Conservation (phyloP, 192 early-diverging fungal genomes). For the Coemansia sp. region DNA sequence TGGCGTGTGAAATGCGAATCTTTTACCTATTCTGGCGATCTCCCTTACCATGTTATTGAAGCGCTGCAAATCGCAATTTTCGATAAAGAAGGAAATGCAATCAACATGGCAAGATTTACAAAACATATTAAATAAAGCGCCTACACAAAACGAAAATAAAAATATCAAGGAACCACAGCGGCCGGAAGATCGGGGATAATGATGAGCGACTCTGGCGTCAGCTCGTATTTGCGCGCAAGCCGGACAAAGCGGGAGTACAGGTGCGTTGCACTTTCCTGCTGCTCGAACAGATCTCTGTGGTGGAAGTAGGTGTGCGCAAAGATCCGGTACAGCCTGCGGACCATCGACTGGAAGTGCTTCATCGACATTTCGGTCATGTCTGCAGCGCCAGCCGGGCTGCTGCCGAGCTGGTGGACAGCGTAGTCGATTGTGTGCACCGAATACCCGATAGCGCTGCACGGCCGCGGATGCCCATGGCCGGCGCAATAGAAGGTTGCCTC, state of each 20-base stretch:
- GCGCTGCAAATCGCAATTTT: not conserved
- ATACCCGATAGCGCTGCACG: conserved; percentile 93
- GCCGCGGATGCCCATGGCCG: conserved; percentile 71
- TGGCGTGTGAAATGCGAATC: conserved; percentile 1
- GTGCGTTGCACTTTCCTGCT: conserved; percentile 77
- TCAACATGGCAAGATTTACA: too few relatives aligned
- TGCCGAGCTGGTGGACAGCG: conserved; percentile 69
- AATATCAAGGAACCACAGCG: conserved; percentile 6
- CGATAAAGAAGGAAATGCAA: not conserved
- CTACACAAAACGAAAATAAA: not conserved
- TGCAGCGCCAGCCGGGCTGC: conserved; percentile 34
- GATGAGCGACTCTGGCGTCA: conserved; percentile 70
- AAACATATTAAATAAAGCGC: too few relatives aligned
- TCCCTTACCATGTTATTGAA: too few relatives aligned
- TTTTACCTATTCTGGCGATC: too few relatives aligned
- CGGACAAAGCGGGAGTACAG: conserved; percentile 75
- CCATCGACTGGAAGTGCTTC: conserved; percentile 89
- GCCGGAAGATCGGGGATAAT: conserved; percentile 66
- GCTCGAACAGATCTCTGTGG: conserved; percentile 86
- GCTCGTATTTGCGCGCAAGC: conserved; percentile 63
- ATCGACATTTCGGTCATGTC: conserved; percentile 59
- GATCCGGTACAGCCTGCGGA: conserved; percentile 91
- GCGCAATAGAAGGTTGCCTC: conserved; percentile 94
- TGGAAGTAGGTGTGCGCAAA: conserved; percentile 96
- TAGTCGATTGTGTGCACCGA: conserved; percentile 91